phyloP scores from a whole-genome alignment of 768 basidiomycete species.

The Panellus pusillus region DNA sequence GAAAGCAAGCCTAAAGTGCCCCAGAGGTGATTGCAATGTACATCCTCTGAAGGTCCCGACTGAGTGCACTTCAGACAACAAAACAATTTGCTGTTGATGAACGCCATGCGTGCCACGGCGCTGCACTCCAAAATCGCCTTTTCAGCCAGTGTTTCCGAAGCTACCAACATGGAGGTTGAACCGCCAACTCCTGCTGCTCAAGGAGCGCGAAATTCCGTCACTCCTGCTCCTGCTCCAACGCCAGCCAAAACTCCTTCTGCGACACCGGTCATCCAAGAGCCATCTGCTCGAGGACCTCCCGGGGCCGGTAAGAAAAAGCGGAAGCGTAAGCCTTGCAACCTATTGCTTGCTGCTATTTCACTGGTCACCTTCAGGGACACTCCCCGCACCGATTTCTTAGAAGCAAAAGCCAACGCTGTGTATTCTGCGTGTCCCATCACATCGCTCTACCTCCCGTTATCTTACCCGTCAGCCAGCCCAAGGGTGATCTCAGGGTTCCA shows the following conservation, averaged over 20 bases:
- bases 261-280: constrained; percentile 43
- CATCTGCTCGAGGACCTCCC: constrained; percentile 43
- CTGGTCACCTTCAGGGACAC: constrained; percentile 33
- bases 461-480: constrained; percentile 79
- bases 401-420: neutral
- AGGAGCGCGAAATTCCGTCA: constrained; percentile 20
- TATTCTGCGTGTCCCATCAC: constrained; percentile 21
- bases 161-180: constrained; percentile 26
- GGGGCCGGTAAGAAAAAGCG: constrained; percentile 71
- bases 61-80: constrained; percentile 46
- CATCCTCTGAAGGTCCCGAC: constrained; percentile 32
- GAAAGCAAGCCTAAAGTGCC: constrained; percentile 26
- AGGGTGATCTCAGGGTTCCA: constrained; percentile 63
- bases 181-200: constrained; percentile 18
- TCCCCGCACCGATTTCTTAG: constrained; percentile 2
- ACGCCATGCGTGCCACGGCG: constrained; percentile 81
- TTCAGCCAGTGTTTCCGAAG: constrained; percentile 36
- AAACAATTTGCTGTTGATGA: constrained; percentile 66
- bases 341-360: constrained; percentile 1
- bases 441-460: constrained; percentile 64
- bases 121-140: constrained; percentile 61
- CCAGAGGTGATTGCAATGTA: constrained; percentile 3
- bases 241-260: constrained; percentile 32
- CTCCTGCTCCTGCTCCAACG: constrained; percentile 25
- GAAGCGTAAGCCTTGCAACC: constrained; percentile 55